These are phyloP conservation scores for Gloeophyllum trabeum DNA, from an alignment of 768 basidiomycete genomes.

Conservation along the genomic window DNA sequence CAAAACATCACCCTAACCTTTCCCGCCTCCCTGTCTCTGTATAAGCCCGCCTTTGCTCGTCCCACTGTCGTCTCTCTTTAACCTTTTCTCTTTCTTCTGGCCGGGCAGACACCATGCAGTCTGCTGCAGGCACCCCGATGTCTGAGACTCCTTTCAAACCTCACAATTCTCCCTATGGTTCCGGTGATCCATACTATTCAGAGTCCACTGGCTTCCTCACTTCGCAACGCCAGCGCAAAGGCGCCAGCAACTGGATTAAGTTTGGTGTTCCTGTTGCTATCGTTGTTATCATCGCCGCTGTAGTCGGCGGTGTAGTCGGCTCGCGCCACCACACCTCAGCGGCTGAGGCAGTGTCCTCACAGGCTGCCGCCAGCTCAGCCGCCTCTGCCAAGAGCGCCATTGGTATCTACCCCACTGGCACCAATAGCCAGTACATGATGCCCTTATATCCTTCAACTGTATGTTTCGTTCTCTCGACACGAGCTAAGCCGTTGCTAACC, in stretches of 20 bases:
- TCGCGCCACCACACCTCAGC: slow-evolving; percentile 34
- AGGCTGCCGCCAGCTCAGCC: slow-evolving; percentile 41
- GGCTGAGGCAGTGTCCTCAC: slow-evolving; percentile 9
- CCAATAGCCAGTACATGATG: slow-evolving; percentile 67
- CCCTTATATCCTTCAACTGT: slow-evolving; percentile 88
- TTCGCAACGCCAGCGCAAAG: slow-evolving; percentile 38
- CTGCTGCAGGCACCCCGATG: slow-evolving; percentile 11
- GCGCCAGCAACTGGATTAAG: slow-evolving; percentile 63
- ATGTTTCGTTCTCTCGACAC: too few species aligned
- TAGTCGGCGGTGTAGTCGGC: slow-evolving; percentile 76
- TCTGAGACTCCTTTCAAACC: too few species aligned
- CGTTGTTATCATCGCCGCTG: slow-evolving; percentile 51
- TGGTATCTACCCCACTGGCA: slow-evolving; percentile 66
- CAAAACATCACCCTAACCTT: slow-evolving; percentile 5
- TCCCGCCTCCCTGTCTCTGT: too few species aligned
- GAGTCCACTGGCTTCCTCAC: slow-evolving; percentile 62
- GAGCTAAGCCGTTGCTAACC: too few species aligned
- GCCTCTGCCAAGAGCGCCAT: slow-evolving; percentile 47
- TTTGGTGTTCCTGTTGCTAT: slow-evolving; percentile 58
- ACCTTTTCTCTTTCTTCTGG: slow-evolving; percentile 9
- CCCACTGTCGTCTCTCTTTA: slow-evolving; percentile 12
- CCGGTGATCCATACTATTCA: slow-evolving; percentile 59
- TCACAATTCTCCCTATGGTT: slow-evolving; percentile 32
- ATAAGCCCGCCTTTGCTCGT: slow-evolving; percentile 1
- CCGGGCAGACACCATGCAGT: slow-evolving; percentile 24